Evolutionary conservation across 2,329 filamentous ascomycete species (phyloP).

Genomic region (Metarhizium guizhouense): DNA sequence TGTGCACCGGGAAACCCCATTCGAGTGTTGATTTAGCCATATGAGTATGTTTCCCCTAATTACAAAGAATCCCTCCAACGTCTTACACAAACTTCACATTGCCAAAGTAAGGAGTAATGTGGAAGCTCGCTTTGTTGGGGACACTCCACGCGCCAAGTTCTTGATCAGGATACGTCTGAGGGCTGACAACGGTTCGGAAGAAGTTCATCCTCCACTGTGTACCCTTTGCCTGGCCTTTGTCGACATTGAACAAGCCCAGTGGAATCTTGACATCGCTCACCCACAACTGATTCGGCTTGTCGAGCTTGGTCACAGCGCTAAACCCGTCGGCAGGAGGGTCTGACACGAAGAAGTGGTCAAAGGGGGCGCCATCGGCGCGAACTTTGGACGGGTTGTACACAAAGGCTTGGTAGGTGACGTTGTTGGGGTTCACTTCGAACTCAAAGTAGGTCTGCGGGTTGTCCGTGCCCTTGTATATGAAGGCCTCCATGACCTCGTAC

Average conservation of each 20-base stretch:
- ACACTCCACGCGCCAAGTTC: slow-evolving; percentile 36
- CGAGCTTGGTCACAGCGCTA: slow-evolving; percentile 28
- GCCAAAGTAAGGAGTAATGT: slow-evolving; percentile 38
- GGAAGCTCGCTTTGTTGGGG: slow-evolving; percentile 36
- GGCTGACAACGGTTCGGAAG: slow-evolving; percentile 36
- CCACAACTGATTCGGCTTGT: slow-evolving; percentile 28
- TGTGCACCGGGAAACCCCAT: no score
- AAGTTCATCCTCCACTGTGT: slow-evolving; percentile 45
- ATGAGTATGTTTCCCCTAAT: no score
- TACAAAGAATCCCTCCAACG: no score
- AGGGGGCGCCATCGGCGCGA: slow-evolving; percentile 28
- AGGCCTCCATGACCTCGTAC: slow-evolving; percentile 43
- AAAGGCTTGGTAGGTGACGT: slow-evolving; percentile 41
- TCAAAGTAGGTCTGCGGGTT: slow-evolving; percentile 41
- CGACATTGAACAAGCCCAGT: slow-evolving; percentile 40
- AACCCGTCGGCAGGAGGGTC: slow-evolving; percentile 33
- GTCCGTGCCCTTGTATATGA: slow-evolving; percentile 34
- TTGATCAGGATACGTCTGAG: slow-evolving; percentile 34
- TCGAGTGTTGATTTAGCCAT: no score
- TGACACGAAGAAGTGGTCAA: slow-evolving; percentile 33
- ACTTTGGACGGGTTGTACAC: slow-evolving; percentile 41
- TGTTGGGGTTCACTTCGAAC: slow-evolving; percentile 42
- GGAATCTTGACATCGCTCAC: slow-evolving; percentile 32
- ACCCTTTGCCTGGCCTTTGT: slow-evolving; percentile 29
- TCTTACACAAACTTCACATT: slow-evolving; percentile 24